Base-by-base conservation (phyloP, 257 asterid genomes). In the Solanum gandarillasii region DNA sequence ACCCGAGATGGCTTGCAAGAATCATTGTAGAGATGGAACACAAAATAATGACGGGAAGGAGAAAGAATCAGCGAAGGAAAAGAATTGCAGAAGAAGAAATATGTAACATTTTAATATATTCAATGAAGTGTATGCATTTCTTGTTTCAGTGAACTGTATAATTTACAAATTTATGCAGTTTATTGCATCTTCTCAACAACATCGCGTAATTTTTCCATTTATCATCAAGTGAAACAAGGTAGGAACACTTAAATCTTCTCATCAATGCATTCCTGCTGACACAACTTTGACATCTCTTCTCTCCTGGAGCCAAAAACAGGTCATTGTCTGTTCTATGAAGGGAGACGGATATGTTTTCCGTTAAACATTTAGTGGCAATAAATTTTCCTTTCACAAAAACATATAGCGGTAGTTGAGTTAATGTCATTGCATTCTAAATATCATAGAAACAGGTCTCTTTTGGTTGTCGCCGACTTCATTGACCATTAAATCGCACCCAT, bases 141-240 rank as follows among this genome's bases (percentile, higher is more conserved):
- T 52, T 14, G 60, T 52, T 52, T 52, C 60, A 52, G 3, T 52
- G 23, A 52, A 16, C 60, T 52, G 60, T 52, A 52, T 48, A 58
- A 1, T 58, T 58, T 58, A 58, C 68, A 58, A 58, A 21, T 58
- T 8, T 58, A 21, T 58, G 68, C 68, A 21, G 6, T 52, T 0
- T 52, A 52, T 52, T 16, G 60, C 60, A 52, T 74, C 90, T 89
- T 46, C 86, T 89, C 31, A 46, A 27, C 87, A 85, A 70, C 70
- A 87, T 90, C 76, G 82, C 91, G 4, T 60, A 88, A 34, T 90
- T 89, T 55, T 87, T 87, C 43, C 89, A 43, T 60, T 83, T 73
- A 58, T 81, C 92, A 62, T 88, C 89, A 18, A 21, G 29, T 67
- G 90, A 87, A 74, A 87, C n/a, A 52, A 52, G 60, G 60, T 52